Percentiles rank a stretch among this genome's conserved stretches.
Evolutionary conservation across 2,329 filamentous ascomycete genomes (phyloP).

Genomic region (Torrubiella hemipterigena): DNA sequence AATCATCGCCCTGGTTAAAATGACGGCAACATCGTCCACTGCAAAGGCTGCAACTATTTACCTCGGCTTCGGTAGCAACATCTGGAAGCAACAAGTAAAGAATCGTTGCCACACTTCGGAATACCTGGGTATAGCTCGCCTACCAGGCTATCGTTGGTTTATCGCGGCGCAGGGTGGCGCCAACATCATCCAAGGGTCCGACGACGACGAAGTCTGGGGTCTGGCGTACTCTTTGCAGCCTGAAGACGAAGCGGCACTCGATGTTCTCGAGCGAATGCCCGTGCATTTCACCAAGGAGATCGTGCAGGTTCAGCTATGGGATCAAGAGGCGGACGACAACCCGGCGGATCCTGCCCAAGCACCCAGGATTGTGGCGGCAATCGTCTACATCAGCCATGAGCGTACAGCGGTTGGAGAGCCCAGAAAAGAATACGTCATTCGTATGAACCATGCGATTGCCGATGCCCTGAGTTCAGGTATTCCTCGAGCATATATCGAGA

Average conservation of each 20-base stretch:
- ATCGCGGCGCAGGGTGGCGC: conserved; percentile 2
- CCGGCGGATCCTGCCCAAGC: conserved; percentile 1
- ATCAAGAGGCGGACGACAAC: neutral
- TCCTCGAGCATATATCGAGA: neutral
- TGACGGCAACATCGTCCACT: neutral
- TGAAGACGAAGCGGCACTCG: conserved; percentile 2
- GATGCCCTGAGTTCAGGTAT: conserved; percentile 2
- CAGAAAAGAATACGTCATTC: conserved; percentile 1
- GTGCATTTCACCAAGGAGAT: conserved; percentile 1
- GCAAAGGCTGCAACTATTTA: neutral
- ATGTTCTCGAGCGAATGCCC: conserved; percentile 1
- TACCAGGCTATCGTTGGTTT: conserved; percentile 3
- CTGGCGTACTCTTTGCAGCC: conserved; percentile 2
- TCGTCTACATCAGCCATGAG: conserved; percentile 2
- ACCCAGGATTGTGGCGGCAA: neutral
- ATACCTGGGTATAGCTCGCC: conserved; percentile 1
- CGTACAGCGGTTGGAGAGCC: conserved; percentile 1
- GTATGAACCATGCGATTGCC: conserved; percentile 2
- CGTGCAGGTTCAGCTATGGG: neutral
- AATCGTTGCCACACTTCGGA: conserved; percentile 1
- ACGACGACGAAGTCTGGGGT: conserved; percentile 1
- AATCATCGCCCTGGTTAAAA: too few relatives aligned
- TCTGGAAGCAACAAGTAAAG: conserved; percentile 3
- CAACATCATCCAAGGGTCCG: neutral
- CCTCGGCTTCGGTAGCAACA: conserved; percentile 2